Base-by-base conservation (phyloP, 768 basidiomycete genomes). In the Termitomyces sp. region DNA sequence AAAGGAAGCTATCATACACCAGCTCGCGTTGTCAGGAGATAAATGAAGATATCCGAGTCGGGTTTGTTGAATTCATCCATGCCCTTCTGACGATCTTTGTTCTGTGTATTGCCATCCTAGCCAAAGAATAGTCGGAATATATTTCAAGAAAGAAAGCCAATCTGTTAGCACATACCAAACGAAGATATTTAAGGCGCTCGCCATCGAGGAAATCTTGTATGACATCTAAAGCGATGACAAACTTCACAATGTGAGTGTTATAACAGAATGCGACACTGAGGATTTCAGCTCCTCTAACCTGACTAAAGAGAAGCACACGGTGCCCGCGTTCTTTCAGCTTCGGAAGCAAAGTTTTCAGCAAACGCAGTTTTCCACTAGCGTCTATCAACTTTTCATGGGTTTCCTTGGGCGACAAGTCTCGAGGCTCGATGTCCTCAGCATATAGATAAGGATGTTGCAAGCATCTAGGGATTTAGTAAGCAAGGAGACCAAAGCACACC, bases 31-130 rank as follows among this genome's bases (percentile, higher is more conserved):
- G 92, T 89, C 38, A 99, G 77, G 2, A 99, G 75, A 70, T 93
- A 99, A 58, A 98, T 86, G 69, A 95, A 96, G 51, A 88, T 72
- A 46, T 95, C 91, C 1, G 95, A 98, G 33, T 80, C 82, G 4
- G 86, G 86, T 36, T 82, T 85, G 70, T 99, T 98, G 77, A 90
- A 99, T 58, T 86, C 85, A 61, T 99, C 97, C 86, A 99, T 97
- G 45, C 84, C 86, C 66, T 91, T 92, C 68, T 99, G 97, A 22
- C 97, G 82, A n/a, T 84, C 82, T 4, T 77, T 75, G 62, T 90
- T 86, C 66, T 89, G 89, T 3, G 94, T 94, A 56, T 83, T 86
- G 11, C 97, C 97, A 66, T 98, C 96, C 90, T 96, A 61, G 1
- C 60, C 57, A 39, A 35, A 27, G 23, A 36, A 38, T 36, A 27